Conservation (phyloP, 2,329 filamentous ascomycete species). For the Diaporthe ilicicola region DNA sequence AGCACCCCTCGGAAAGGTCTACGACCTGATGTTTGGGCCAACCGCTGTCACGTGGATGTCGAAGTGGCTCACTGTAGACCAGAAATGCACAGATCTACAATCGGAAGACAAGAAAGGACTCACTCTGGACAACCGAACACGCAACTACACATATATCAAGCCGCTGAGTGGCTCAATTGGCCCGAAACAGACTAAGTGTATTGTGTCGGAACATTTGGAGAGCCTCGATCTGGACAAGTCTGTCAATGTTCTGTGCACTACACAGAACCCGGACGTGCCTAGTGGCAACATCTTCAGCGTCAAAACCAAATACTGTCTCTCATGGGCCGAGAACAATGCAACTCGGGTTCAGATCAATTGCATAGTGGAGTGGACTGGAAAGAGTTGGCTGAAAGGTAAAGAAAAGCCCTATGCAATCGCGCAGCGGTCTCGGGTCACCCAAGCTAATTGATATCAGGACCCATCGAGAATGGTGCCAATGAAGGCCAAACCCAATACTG, state of each 20-base stretch:
- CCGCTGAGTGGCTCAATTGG: constrained; percentile 85
- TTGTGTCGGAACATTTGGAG: constrained; percentile 86
- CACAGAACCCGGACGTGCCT: constrained; percentile 93
- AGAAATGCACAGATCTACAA: constrained; percentile 88
- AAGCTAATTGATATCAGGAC: constrained; percentile 61
- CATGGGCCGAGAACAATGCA: constrained; percentile 87
- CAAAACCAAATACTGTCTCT: constrained; percentile 94
- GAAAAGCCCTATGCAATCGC: constrained; percentile 36
- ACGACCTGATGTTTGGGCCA: constrained; percentile 85
- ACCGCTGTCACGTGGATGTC: constrained; percentile 82
- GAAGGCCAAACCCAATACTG: constrained; percentile 88
- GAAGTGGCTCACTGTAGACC: constrained; percentile 85
- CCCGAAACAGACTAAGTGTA: constrained; percentile 93
- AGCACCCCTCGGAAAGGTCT: constrained; percentile 91
- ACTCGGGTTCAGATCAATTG: constrained; percentile 90
- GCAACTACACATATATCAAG: constrained; percentile 89
- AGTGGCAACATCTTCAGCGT: constrained; percentile 90
- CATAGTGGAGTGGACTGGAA: constrained; percentile 93
- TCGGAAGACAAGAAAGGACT: constrained; percentile 86
- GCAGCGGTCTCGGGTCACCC: constrained; percentile 11
- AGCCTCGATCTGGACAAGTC: constrained; percentile 86
- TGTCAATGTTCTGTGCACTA: constrained; percentile 82
- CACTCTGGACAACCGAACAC: constrained; percentile 75
- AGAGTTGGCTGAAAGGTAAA: constrained; percentile 95
- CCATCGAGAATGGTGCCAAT: constrained; percentile 94